phyloP scores from a whole-genome alignment of 768 basidiomycete genomes.

The Kwoniella sp. region DNA sequence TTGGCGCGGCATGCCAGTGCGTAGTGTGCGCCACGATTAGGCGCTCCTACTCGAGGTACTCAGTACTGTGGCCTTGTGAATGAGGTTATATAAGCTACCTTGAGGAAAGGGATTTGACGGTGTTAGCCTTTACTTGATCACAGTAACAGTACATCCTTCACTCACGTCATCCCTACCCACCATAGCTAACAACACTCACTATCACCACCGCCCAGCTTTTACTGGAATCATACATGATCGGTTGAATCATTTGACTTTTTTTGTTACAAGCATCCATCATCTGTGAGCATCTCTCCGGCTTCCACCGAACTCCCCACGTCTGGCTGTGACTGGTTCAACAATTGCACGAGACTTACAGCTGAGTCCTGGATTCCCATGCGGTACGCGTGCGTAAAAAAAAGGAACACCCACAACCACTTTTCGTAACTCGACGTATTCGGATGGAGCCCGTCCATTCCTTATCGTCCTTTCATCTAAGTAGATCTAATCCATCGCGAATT shows the following conservation, averaged over 20 bases:
- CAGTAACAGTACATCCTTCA: constrained; percentile 1
- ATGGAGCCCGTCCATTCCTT: neutral
- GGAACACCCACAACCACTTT: neutral
- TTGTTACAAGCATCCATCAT: too few species aligned
- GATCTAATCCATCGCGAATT: too few species aligned
- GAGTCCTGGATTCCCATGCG: neutral
- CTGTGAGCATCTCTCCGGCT: too few species aligned
- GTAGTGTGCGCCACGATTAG: neutral
- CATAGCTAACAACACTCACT: neutral
- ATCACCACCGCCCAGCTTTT: too few species aligned
- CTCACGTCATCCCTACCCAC: neutral
- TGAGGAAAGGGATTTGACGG: too few species aligned
- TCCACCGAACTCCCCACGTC: too few species aligned
- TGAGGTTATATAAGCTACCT: too few species aligned
- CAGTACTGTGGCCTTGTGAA: too few species aligned
- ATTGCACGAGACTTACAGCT: neutral
- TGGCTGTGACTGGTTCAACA: neutral
- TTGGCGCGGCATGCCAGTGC: neutral
- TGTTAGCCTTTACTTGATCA: too few species aligned
- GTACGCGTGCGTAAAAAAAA: constrained; percentile 1
- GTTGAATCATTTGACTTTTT: too few species aligned
- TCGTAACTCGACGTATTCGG: neutral
- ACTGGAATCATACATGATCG: neutral
- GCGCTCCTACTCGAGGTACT: neutral
- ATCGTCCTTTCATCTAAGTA: neutral